Conservation (phyloP, 257 asterid genomes). For the Solanum peruvianum region DNA sequence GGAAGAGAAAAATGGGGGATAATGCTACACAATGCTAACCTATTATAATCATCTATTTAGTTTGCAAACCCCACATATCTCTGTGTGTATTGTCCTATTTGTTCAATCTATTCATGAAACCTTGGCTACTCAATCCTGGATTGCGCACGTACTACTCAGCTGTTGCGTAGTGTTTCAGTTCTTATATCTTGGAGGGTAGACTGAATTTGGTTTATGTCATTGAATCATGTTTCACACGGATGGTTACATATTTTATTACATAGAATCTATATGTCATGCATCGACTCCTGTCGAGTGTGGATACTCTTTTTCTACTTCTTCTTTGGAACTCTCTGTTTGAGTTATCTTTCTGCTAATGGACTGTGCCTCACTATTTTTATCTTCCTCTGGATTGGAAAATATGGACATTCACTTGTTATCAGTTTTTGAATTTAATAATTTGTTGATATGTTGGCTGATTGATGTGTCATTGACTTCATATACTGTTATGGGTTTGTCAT, state of each 20-base stretch:
- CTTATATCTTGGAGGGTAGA: neutral
- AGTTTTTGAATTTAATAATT: neutral
- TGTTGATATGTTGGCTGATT: neutral
- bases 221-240: neutral
- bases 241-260: neutral
- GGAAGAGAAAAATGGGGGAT: neutral
- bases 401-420: neutral
- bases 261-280: neutral
- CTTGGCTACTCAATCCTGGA: neutral
- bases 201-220: neutral
- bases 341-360: neutral
- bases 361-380: neutral
- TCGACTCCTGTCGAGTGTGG: neutral
- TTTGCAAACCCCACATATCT: neutral
- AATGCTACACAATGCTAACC: neutral
- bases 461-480: neutral
- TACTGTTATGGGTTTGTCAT: neutral
- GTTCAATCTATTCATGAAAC: neutral
- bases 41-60: neutral
- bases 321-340: neutral
- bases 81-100: neutral
- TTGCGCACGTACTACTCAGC: neutral
- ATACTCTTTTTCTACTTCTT: neutral
- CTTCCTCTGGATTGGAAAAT: neutral
- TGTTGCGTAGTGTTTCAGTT: neutral